Evolutionary conservation across 1,284 basidiomycete species (phyloP).

Genomic region (Trametes pubescens): DNA sequence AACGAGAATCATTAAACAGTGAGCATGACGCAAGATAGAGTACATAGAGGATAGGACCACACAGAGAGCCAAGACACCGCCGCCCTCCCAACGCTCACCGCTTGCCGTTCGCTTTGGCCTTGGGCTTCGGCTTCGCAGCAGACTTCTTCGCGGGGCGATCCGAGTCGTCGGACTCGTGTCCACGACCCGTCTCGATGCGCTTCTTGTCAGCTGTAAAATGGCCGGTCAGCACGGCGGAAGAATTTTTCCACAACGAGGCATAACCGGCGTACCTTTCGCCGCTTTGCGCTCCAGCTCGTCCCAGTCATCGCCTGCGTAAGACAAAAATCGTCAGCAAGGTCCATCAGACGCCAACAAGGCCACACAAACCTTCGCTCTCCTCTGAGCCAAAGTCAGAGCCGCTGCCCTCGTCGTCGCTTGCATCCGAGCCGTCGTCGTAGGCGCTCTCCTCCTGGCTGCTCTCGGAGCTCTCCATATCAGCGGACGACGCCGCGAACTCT

Average conservation of each 20-base stretch:
- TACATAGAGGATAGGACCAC: slow-evolving; percentile 3
- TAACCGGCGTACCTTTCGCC: slow-evolving; percentile 68
- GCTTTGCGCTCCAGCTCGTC: slow-evolving; percentile 94
- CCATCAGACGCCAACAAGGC: slow-evolving; percentile 5
- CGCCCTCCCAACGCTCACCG: slow-evolving; percentile 26
- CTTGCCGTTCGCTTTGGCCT: slow-evolving; percentile 50
- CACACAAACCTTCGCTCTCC: slow-evolving; percentile 67
- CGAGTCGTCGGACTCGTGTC: slow-evolving; percentile 70
- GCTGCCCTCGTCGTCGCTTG: slow-evolving; percentile 70
- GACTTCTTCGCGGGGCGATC: slow-evolving; percentile 72
- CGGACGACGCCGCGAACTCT: slow-evolving; percentile 81
- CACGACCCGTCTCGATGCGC: slow-evolving; percentile 58
- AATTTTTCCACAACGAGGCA: background rate
- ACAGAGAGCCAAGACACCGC: background rate
- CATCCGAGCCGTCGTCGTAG: slow-evolving; percentile 65
- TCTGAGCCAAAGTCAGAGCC: slow-evolving; percentile 74
- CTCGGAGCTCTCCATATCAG: slow-evolving; percentile 50
- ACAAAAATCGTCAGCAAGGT: slow-evolving; percentile 23
- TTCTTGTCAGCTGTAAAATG: slow-evolving; percentile 69
- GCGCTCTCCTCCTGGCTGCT: slow-evolving; percentile 65
- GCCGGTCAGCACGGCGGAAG: background rate
- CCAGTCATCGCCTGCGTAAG: slow-evolving; percentile 84
- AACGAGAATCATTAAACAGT: background rate
- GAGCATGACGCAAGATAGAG: slow-evolving; percentile 3
- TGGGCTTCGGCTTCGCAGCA: slow-evolving; percentile 54